These are phyloP conservation scores for Eucalyptus albens DNA, from an alignment of 345 rosid genomes.

Conservation along the genomic window DNA sequence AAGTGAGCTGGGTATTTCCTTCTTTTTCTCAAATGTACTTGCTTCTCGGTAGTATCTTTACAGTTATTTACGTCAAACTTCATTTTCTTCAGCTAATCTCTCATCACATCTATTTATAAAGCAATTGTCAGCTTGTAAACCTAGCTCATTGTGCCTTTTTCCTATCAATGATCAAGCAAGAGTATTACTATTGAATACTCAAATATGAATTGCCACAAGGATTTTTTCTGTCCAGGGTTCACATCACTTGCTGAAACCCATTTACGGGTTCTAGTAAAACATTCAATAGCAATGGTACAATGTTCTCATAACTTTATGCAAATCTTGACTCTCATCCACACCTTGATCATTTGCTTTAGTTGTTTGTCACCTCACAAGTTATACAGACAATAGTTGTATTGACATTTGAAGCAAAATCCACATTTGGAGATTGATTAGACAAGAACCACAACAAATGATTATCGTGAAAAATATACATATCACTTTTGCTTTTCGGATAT, in stretches of 20 bases:
- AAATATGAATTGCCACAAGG: background rate
- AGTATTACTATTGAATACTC: background rate
- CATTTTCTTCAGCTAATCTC: background rate
- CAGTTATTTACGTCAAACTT: background rate
- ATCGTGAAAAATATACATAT: background rate
- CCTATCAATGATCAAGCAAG: background rate
- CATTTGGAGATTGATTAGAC: background rate
- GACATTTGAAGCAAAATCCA: background rate
- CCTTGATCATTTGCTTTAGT: background rate
- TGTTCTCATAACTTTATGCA: background rate
- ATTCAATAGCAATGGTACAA: rapidly evolving
- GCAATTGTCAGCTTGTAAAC: background rate
- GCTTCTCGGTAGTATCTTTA: rapidly evolving
- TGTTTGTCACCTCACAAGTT: background rate
- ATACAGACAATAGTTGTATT: background rate
- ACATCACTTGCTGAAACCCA: background rate
- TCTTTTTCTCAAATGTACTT: background rate
- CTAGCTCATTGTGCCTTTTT: background rate
- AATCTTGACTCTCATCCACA: rapidly evolving
- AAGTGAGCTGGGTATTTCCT: background rate
- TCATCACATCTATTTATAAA: background rate
- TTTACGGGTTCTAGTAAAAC: background rate
- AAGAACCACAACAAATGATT: background rate
- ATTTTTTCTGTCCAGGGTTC: background rate
- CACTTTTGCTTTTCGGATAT: background rate